These are phyloP conservation scores for Isabelozyma gotoi DNA, from an alignment of 805 yeast species.

Conservation along the genomic window DNA sequence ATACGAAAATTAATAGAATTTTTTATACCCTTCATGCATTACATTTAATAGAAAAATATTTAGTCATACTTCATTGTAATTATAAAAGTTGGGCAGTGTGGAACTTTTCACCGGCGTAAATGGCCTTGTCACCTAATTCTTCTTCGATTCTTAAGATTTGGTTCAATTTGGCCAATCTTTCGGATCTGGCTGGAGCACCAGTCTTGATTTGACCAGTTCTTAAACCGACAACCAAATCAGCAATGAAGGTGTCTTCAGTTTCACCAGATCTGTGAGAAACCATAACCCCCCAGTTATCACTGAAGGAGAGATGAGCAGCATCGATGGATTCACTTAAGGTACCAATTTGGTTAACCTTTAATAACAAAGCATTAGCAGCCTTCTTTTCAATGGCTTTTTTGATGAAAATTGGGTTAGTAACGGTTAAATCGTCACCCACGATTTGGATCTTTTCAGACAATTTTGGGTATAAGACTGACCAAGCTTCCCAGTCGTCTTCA, in stretches of 20 bases:
- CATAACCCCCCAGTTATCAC: constrained; percentile 18
- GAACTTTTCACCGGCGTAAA: constrained; percentile 16
- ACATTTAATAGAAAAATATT: neutral
- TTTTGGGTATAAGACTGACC: constrained; percentile 14
- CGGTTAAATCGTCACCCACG: constrained; percentile 22
- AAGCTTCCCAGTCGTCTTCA: constrained; percentile 23
- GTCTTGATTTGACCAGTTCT: constrained; percentile 21
- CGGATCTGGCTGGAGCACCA: constrained; percentile 24
- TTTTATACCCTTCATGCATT: neutral
- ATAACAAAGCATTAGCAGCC: constrained; percentile 18
- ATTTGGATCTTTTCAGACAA: constrained; percentile 13
- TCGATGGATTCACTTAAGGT: constrained; percentile 17
- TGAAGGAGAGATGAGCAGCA: constrained; percentile 14
- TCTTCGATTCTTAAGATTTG: constrained; percentile 22
- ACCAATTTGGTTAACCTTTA: constrained; percentile 24
- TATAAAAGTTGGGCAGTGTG: constrained; percentile 8
- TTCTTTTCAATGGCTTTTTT: constrained; percentile 17
- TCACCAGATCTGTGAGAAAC: constrained; percentile 24
- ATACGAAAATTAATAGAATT: neutral
- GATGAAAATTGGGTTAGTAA: constrained; percentile 19
- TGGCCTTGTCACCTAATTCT: constrained; percentile 16
- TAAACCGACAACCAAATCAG: constrained; percentile 21
- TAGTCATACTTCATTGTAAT: neutral
- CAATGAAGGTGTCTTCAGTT: constrained; percentile 22
- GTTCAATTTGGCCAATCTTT: constrained; percentile 21